A percentile compares a stretch with the other conserved stretches of the same genome.
These are phyloP conservation scores for Candida stauntonica DNA, from an alignment of 805 yeast genomes.

Conservation along the genomic window DNA sequence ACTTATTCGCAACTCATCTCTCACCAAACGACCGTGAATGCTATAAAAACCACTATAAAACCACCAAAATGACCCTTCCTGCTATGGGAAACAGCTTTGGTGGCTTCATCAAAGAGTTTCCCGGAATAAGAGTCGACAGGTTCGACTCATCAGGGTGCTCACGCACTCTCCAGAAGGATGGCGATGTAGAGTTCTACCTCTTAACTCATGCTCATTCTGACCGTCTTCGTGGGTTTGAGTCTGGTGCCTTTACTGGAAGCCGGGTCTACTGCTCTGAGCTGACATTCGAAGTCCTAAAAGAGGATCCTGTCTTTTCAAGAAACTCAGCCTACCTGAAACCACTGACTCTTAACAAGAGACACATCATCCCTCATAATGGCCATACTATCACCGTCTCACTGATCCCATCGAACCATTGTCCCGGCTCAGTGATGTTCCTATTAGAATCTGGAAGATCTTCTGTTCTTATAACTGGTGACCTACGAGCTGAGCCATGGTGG, in stretches of 20 bases:
- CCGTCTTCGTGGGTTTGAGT: slow-evolving; percentile 45
- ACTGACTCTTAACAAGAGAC: slow-evolving; percentile 15
- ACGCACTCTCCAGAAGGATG: background rate
- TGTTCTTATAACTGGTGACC: slow-evolving; percentile 52
- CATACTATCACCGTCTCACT: slow-evolving; percentile 34
- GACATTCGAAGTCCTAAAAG: slow-evolving; percentile 8
- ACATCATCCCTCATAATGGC: slow-evolving; percentile 20
- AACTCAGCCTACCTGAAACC: slow-evolving; percentile 18
- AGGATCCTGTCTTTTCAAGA: slow-evolving; percentile 6
- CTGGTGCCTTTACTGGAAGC: slow-evolving; percentile 33
- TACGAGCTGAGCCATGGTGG: slow-evolving; percentile 55
- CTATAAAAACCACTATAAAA: too few species aligned
- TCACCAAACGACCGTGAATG: too few species aligned
- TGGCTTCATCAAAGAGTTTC: slow-evolving; percentile 10
- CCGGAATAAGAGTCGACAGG: slow-evolving; percentile 10
- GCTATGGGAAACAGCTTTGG: slow-evolving; percentile 8
- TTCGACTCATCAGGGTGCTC: slow-evolving; percentile 6
- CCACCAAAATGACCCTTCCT: background rate
- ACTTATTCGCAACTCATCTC: too few species aligned
- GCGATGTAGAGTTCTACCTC: slow-evolving; percentile 26
- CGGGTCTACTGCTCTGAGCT: slow-evolving; percentile 43
- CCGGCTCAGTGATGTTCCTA: slow-evolving; percentile 54
- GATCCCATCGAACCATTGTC: slow-evolving; percentile 53
- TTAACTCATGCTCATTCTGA: slow-evolving; percentile 55
- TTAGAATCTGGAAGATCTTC: slow-evolving; percentile 32